phyloP scores from a whole-genome alignment of 2,329 filamentous ascomycete genomes.

The Talaromyces sp. region DNA sequence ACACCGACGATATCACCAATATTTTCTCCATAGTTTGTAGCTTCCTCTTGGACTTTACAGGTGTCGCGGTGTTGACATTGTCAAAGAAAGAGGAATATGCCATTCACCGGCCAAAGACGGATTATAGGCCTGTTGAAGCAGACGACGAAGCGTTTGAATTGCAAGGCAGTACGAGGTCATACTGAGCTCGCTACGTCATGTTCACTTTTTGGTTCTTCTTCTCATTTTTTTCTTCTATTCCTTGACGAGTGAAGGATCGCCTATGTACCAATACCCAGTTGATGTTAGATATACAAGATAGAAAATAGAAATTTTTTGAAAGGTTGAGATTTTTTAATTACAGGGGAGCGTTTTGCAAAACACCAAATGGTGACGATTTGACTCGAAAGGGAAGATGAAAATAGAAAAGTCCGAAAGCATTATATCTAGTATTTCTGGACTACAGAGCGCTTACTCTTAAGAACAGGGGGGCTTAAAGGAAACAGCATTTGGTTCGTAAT shows the following conservation, averaged over 20 bases:
- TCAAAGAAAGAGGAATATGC: slow-evolving; percentile 1
- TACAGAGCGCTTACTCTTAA: no score
- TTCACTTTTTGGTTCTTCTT: background rate
- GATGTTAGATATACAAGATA: background rate
- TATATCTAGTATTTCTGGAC: no score
- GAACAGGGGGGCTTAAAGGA: no score
- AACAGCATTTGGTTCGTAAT: no score
- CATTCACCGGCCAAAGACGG: background rate
- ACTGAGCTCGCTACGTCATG: background rate
- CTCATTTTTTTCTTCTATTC: background rate
- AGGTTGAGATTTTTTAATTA: background rate
- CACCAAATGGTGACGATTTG: no score
- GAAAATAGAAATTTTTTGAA: background rate
- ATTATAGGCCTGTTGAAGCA: slow-evolving; percentile 2
- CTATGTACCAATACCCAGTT: background rate
- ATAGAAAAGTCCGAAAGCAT: no score
- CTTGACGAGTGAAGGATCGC: background rate
- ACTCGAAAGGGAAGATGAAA: no score
- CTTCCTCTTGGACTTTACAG: slow-evolving; percentile 5
- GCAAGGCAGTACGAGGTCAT: background rate
- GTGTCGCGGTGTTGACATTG: slow-evolving; percentile 5
- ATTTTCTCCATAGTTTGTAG: slow-evolving; percentile 8
- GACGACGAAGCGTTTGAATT: background rate
- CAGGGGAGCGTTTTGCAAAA: no score
- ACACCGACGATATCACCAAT: slow-evolving; percentile 4